Evolutionary conservation across 2,329 filamentous ascomycete species (phyloP), one percentile per base, ranked within the genome.

Genomic region (Thermothelomyces thermophilus): DNA sequence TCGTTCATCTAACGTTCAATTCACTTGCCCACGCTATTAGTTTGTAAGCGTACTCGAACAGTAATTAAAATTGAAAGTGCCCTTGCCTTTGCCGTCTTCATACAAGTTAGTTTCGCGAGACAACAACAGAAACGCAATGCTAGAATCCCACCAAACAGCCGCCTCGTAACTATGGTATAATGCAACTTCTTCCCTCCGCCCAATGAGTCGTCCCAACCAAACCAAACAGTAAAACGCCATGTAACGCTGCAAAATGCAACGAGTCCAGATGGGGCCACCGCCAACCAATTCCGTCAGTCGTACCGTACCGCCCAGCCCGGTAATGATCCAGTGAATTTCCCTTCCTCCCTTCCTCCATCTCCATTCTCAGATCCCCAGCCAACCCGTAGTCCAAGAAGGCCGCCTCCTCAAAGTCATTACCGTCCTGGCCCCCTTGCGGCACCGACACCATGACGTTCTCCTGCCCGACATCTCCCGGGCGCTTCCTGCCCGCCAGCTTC

Each of bases 401-500:
- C 0, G 84, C 84, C 51, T 89, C 85, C 50, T 77, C 82, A 63
- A 88, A 88, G 62, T 88, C 83, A 46, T 61, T 52, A 39, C 52
- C 52, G 14, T 49, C 53, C 37, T 46, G 30, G 9, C 43, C 17
- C 5, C 11, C 11, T 5, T 26, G 5, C 9, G 5, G 24, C 33
- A 42, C 39, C 39, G 50, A 69, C 0, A 68, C 57, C 4, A 64
- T 64, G 55, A 67, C 66, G 55, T 77, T 79, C 60, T 79, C 75
- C 60, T 79, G 73, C 1, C 63, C 71, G 33, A 14, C 33, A 16
- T 5, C 33, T 6, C 33, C 16, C 8, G 33, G 16, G 33, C 33
- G 8, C 13, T 14, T 14, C 14, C 33, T 16, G n/a, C 2, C 16
- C 5, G 20, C 24, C 40, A 2, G 11, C 16, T 31, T 3, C 17